These are phyloP conservation scores for Chenopodium album DNA, from an alignment of 148 eudicot genomes.

Conservation along the genomic window DNA sequence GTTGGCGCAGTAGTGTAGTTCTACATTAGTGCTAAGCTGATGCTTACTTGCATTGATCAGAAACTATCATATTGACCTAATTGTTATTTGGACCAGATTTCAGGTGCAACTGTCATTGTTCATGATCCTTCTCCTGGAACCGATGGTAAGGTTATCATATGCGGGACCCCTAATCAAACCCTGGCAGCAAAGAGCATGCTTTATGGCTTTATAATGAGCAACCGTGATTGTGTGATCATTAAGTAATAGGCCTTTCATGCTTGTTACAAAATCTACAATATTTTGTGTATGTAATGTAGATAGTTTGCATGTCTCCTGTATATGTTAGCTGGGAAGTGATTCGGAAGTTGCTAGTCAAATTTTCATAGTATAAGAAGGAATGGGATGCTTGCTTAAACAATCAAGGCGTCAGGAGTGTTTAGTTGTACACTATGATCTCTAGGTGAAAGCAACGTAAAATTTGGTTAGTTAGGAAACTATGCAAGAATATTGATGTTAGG, in stretches of 20 bases:
- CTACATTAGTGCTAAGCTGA: neutral
- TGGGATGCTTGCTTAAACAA: neutral
- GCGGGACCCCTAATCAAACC: conserved; percentile 22
- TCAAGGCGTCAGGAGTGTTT: neutral
- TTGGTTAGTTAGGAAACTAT: too few relatives aligned
- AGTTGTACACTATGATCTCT: neutral
- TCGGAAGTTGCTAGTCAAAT: neutral
- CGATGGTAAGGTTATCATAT: conserved; percentile 21
- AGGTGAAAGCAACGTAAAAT: neutral
- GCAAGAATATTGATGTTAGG: too few relatives aligned
- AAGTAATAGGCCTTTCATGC: neutral
- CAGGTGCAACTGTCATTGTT: conserved; percentile 25
- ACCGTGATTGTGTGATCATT: neutral
- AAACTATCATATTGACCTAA: neutral
- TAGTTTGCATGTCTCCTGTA: neutral
- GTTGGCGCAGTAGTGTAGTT: neutral
- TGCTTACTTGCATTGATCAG: neutral
- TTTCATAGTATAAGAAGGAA: neutral
- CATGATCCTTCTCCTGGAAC: conserved; percentile 20
- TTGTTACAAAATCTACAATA: neutral
- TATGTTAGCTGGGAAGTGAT: neutral
- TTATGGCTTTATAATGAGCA: conserved; percentile 6
- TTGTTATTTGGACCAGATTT: neutral
- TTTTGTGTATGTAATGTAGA: neutral
- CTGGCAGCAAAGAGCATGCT: conserved; percentile 21